Conservation (phyloP, 2,329 filamentous ascomycete species). For the Alternaria consortialis region DNA sequence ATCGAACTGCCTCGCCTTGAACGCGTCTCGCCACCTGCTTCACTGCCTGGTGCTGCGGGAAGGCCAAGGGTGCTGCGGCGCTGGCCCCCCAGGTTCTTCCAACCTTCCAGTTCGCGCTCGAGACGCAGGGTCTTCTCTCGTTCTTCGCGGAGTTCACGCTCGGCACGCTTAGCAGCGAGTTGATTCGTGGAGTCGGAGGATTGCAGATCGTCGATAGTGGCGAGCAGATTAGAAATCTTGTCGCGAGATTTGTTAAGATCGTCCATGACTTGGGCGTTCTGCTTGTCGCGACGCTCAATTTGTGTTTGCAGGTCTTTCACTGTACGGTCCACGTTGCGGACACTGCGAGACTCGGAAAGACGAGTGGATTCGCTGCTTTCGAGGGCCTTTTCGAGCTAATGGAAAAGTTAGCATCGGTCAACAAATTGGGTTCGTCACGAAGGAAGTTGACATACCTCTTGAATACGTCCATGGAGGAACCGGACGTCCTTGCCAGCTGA, state of each 20-base stretch:
- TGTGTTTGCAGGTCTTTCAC: conserved; percentile 93
- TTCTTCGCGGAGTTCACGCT: conserved; percentile 90
- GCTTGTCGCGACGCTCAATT: conserved; percentile 92
- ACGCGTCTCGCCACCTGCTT: conserved; percentile 52
- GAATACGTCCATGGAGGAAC: conserved; percentile 91
- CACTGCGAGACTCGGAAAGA: conserved; percentile 82
- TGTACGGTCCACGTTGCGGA: conserved; percentile 90
- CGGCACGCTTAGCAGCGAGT: conserved; percentile 81
- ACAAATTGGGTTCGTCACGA: neutral
- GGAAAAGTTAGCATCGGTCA: conserved; percentile 20
- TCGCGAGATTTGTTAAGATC: conserved; percentile 87
- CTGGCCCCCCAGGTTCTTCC: conserved; percentile 76
- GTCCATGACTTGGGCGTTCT: conserved; percentile 79
- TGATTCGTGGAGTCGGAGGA: conserved; percentile 83
- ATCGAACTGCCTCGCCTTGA: conserved; percentile 57
- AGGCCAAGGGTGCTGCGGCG: conserved; percentile 52
- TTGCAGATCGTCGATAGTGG: conserved; percentile 93
- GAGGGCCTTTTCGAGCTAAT: conserved; percentile 84
- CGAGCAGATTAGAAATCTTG: conserved; percentile 87
- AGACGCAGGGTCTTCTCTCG: conserved; percentile 80
- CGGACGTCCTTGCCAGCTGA: conserved; percentile 94
- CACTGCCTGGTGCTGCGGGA: conserved; percentile 51
- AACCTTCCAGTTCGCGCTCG: conserved; percentile 87
- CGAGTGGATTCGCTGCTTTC: conserved; percentile 83
- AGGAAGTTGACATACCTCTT: conserved; percentile 74